A percentile compares a stretch with the other conserved stretches of the same genome.
These are phyloP conservation scores for Paramyrothecium sp. DNA, from an alignment of 2,329 filamentous ascomycete species.

Conservation along the genomic window DNA sequence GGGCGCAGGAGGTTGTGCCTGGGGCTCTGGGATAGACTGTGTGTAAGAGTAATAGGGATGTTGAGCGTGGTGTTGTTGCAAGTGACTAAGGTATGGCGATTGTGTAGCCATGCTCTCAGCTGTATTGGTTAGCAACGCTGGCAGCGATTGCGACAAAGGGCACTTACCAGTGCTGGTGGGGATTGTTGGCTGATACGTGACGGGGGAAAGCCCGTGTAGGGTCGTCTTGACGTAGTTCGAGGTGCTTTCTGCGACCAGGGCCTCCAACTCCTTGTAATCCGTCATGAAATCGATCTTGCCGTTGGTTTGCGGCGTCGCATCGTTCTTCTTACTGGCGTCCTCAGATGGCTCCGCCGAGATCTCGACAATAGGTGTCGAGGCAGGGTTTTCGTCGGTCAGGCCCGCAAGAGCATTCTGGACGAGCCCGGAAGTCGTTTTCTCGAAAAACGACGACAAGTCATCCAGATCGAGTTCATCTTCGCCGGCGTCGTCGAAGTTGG, in stretches of 20 bases:
- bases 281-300: conserved; percentile 30
- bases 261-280: conserved; percentile 42
- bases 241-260: conserved; percentile 42
- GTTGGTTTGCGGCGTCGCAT: conserved; percentile 20
- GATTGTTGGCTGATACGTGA: conserved; percentile 40
- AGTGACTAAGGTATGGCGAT: conserved; percentile 32
- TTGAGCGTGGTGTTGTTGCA: conserved; percentile 36
- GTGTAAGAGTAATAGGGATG: conserved; percentile 33
- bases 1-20: conserved; percentile 22
- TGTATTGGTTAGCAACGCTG: neutral
- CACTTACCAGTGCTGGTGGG: conserved; percentile 35
- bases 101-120: conserved; percentile 33
- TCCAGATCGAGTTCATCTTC: conserved; percentile 35
- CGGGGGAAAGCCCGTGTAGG: conserved; percentile 39
- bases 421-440: conserved; percentile 38
- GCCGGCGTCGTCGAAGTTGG: conserved; percentile 19
- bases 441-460: conserved; percentile 40
- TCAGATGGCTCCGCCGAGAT: conserved; percentile 18
- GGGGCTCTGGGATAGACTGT: conserved; percentile 33
- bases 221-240: conserved; percentile 44
- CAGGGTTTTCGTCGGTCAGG: conserved; percentile 25
- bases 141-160: neutral
- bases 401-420: conserved; percentile 39
- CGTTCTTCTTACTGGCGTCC: conserved; percentile 20
- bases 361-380: conserved; percentile 13